A percentile compares a stretch with the other conserved stretches of the same genome.
These are phyloP conservation scores for Aspergillus sp. DNA, from an alignment of 2,329 filamentous ascomycete species.

Conservation along the genomic window DNA sequence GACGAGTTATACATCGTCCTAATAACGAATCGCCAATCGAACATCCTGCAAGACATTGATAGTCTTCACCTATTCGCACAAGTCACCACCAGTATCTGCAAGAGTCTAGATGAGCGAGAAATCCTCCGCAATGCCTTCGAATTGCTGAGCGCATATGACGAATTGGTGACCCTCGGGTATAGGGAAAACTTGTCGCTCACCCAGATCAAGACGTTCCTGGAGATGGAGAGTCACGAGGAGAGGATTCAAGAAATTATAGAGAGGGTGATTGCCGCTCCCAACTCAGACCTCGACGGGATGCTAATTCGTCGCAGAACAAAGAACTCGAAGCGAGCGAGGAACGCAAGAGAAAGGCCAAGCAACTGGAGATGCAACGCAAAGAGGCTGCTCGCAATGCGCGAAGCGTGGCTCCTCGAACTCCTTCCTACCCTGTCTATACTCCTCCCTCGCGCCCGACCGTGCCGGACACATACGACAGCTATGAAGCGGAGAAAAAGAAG, in stretches of 20 bases:
- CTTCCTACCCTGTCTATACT: constrained; percentile 87
- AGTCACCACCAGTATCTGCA: constrained; percentile 95
- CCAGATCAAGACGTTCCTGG: constrained; percentile 98
- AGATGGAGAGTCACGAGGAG: constrained; percentile 99
- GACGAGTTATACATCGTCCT: constrained; percentile 99
- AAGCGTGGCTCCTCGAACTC: constrained; percentile 69
- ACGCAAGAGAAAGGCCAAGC: constrained; percentile 97
- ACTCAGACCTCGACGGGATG: constrained; percentile 5
- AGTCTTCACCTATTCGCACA: constrained; percentile 97
- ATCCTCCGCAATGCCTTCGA: constrained; percentile 96
- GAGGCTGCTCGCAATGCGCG: constrained; percentile 82
- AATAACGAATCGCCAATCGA: constrained; percentile 99
- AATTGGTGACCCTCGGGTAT: constrained; percentile 94
- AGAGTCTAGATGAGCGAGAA: constrained; percentile 92
- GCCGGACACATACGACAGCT: constrained; percentile 85
- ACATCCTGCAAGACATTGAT: constrained; percentile 98
- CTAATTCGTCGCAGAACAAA: constrained; percentile 73
- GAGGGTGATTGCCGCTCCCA: constrained; percentile 60
- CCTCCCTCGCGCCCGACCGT: constrained; percentile 74
- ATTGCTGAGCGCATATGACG: constrained; percentile 93
- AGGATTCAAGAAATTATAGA: constrained; percentile 98
- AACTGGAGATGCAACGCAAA: constrained; percentile 98
- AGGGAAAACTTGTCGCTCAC: constrained; percentile 93
- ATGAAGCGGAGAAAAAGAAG: constrained; percentile 98
- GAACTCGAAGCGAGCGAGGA: constrained; percentile 97